Evolutionary conservation across 768 basidiomycete species (phyloP).

Genomic region (Trametes meyenii): DNA sequence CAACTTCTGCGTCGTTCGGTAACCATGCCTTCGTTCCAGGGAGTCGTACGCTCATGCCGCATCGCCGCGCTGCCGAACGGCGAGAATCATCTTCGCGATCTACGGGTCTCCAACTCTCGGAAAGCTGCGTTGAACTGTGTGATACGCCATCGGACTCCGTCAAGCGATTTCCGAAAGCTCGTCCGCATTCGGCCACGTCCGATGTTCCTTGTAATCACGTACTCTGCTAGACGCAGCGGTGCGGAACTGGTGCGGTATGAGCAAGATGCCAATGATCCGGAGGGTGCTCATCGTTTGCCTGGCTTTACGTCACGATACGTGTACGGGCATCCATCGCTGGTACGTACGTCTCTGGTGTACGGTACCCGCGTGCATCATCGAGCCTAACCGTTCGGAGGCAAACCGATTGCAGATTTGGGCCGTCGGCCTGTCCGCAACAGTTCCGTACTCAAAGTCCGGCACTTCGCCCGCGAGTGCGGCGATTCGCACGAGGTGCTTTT

Average conservation of each 20-base stretch:
- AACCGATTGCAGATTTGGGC: background rate
- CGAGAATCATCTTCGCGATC: background rate
- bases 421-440: conserved; percentile 1
- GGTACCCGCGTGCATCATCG: conserved; percentile 7
- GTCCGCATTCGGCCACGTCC: background rate
- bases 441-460: conserved; percentile 11
- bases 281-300: background rate
- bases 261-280: conserved; percentile 9
- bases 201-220: background rate
- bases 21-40: background rate
- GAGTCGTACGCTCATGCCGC: background rate
- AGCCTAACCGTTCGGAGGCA: conserved; percentile 5
- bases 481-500: conserved; percentile 9
- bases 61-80: background rate
- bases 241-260: background rate
- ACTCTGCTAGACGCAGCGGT: background rate
- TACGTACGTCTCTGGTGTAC: conserved; percentile 12
- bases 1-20: background rate
- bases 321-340: background rate
- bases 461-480: conserved; percentile 1
- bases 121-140: background rate
- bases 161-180: background rate
- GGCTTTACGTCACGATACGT: conserved; percentile 15
- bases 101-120: background rate
- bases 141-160: background rate